A percentile compares a stretch with the other conserved stretches of the same genome.
Conservation (phyloP, 352 stramenopile genomes). For the Phytophthora podocarpi region DNA sequence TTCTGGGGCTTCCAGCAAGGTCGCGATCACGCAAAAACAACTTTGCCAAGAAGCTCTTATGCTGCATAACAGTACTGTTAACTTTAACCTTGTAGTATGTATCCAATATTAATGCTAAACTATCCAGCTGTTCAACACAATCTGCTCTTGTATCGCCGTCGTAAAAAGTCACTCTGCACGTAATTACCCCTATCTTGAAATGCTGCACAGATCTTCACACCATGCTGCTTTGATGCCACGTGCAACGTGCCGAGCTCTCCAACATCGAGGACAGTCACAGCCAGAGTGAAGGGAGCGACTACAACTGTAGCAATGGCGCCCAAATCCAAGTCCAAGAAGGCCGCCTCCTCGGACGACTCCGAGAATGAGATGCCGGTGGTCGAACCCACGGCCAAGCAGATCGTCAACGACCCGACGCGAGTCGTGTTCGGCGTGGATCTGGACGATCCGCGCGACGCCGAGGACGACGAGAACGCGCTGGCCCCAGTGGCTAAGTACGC, state of each 20-base stretch:
- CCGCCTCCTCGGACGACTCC: conserved; percentile 19
- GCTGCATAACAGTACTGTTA: background rate
- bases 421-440: conserved; percentile 73
- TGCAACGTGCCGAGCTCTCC: conserved; percentile 30
- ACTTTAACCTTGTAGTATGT: background rate
- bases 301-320: conserved; percentile 60
- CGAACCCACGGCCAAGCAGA: conserved; percentile 12
- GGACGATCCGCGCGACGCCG: conserved; percentile 56
- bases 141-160: background rate
- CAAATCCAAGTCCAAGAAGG: conserved; percentile 70
- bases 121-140: background rate
- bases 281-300: too few species aligned
- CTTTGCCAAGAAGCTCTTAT: too few species aligned
- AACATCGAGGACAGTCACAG: conserved; percentile 14
- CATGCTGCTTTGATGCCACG: conserved; percentile 32
- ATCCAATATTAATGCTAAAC: too few species aligned
- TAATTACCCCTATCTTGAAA: conserved; percentile 41
- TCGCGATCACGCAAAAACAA: too few species aligned
- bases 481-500: conserved; percentile 87
- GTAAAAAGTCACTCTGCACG: conserved; percentile 14
- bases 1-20: too few species aligned
- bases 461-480: conserved; percentile 78
- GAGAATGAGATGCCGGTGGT: conserved; percentile 30
- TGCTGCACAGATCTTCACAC: conserved; percentile 27
- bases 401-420: conserved; percentile 10